Evolutionary conservation across 169 alveolate species (phyloP).

Genomic region (Plasmodium chabaudi): DNA sequence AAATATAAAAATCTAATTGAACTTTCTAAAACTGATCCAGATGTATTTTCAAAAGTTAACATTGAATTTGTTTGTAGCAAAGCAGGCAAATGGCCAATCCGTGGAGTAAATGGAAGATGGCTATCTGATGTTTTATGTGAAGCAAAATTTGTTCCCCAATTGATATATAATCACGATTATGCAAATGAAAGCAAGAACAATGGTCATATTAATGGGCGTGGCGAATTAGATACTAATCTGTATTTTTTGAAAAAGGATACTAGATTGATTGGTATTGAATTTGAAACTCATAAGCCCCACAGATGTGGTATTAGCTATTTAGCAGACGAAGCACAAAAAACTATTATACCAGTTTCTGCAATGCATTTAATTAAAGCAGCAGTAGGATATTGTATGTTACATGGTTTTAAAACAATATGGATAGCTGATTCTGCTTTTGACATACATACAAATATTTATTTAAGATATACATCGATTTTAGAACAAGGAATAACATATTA

Average conservation of each 20-base stretch:
- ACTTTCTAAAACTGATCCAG: conserved; percentile 44
- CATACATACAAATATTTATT: conserved; percentile 74
- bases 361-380: conserved; percentile 60
- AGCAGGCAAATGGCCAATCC: conserved; percentile 61
- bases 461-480: conserved; percentile 78
- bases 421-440: conserved; percentile 83
- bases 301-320: conserved; percentile 83
- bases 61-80: conserved; percentile 47
- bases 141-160: conserved; percentile 57
- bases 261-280: conserved; percentile 82
- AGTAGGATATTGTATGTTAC: conserved; percentile 79
- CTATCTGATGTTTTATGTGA: conserved; percentile 75
- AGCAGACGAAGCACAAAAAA: conserved; percentile 76
- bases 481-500: conserved; percentile 79
- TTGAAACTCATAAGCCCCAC: conserved; percentile 80
- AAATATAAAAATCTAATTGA: conserved; percentile 34
- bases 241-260: conserved; percentile 40
- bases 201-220: not conserved
- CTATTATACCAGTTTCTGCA: conserved; percentile 76
- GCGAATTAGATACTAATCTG: conserved; percentile 26
- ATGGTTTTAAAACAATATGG: conserved; percentile 81
- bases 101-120: conserved; percentile 48
- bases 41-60: conserved; percentile 53
- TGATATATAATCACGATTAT: conserved; percentile 32
- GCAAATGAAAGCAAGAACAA: conserved; percentile 12